A percentile compares a stretch with the other conserved stretches of the same genome.
Conservation (phyloP, 768 basidiomycete species). For the Trametes meyenii region DNA sequence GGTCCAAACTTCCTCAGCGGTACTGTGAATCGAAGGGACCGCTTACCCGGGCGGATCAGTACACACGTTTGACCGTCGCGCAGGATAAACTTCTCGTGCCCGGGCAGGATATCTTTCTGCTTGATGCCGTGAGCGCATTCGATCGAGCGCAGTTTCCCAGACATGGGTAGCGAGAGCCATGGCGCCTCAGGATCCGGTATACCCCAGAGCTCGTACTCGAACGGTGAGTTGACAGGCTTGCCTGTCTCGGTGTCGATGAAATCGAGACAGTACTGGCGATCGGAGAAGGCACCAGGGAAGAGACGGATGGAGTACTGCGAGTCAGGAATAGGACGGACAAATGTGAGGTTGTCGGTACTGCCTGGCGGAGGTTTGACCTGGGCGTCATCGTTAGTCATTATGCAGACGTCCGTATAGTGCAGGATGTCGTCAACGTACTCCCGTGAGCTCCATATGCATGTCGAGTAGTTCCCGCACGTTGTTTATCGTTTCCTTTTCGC, state of each 20-base stretch:
- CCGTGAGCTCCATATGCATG: no score
- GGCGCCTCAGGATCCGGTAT: background rate
- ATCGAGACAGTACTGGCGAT: slow-evolving; percentile 4
- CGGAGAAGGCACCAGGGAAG: background rate
- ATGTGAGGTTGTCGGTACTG: background rate
- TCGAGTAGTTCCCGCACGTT: no score
- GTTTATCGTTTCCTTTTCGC: no score
- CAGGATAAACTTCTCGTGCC: slow-evolving; percentile 7
- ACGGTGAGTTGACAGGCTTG: slow-evolving; percentile 5
- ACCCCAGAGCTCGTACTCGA: slow-evolving; percentile 6
- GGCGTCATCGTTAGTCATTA: no score
- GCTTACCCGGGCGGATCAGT: background rate
- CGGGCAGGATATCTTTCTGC: slow-evolving; percentile 2
- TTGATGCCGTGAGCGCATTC: background rate
- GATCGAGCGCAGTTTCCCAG: background rate
- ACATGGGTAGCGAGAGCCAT: background rate
- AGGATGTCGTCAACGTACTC: no score
- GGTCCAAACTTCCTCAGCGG: background rate
- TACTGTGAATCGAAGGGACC: background rate
- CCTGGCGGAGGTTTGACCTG: no score
- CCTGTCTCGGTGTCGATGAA: slow-evolving; percentile 1
- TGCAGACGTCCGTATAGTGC: no score
- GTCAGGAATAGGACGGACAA: background rate
- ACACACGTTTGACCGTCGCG: slow-evolving; percentile 5
- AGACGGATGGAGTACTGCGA: background rate